Evolutionary conservation across 257 asterid species (phyloP).

Genomic region (Solanum microdontum): DNA sequence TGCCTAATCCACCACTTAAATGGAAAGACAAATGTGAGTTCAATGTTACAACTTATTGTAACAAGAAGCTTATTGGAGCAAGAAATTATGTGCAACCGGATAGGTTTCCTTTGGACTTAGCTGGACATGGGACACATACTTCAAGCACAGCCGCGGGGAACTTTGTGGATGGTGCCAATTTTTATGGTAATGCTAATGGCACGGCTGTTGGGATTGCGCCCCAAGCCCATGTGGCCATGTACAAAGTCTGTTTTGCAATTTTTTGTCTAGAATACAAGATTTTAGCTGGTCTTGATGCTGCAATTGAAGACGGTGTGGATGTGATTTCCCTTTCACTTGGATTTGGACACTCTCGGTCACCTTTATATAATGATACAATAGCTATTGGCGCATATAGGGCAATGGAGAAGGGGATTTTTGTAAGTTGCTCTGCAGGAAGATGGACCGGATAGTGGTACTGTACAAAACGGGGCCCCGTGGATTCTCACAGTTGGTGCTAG

Average conservation of each 20-base stretch:
- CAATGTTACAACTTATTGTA: too few species aligned
- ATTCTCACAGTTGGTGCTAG: conserved; percentile 4
- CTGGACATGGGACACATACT: neutral
- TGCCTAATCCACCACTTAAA: neutral
- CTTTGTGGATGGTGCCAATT: neutral
- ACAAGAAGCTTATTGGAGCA: too few species aligned
- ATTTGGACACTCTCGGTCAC: neutral
- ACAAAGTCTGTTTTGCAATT: neutral
- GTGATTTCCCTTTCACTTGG: neutral
- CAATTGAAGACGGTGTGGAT: conserved; percentile 10
- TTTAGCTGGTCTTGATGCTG: neutral
- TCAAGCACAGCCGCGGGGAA: neutral
- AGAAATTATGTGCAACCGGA: too few species aligned
- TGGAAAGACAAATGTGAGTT: too few species aligned
- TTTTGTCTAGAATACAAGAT: neutral
- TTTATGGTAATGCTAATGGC: conserved; percentile 1
- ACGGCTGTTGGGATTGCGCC: neutral
- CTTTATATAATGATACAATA: neutral
- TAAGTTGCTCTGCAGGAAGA: neutral
- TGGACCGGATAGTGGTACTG: neutral
- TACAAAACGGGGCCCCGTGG: neutral
- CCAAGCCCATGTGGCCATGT: neutral
- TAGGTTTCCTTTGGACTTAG: neutral
- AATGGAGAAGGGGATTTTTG: neutral
- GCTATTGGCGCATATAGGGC: neutral